Percentiles rank a stretch among this genome's conserved stretches.
These are phyloP conservation scores for Sporothrix protearum DNA, from an alignment of 2,329 filamentous ascomycete genomes.

Conservation along the genomic window DNA sequence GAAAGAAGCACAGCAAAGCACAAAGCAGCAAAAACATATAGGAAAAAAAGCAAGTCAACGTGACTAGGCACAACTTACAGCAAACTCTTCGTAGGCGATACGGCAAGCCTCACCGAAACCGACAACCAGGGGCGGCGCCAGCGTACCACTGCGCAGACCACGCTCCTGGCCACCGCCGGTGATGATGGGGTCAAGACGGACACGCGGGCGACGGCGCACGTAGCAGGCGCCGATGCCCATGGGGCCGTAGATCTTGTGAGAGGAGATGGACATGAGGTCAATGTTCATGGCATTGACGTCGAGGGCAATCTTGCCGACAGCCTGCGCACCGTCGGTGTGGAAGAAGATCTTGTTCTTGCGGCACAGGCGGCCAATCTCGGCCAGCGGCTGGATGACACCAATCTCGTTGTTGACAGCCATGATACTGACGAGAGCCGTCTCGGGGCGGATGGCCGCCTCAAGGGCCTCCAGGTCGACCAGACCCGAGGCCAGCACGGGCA, in stretches of 20 bases:
- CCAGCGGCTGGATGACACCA: slow-evolving; percentile 94
- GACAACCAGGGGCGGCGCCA: slow-evolving; percentile 82
- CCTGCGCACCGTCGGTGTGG: slow-evolving; percentile 94
- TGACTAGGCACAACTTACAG: slow-evolving; percentile 58
- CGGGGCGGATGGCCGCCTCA: slow-evolving; percentile 82
- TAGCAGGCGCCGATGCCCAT: slow-evolving; percentile 97
- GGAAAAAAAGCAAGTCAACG: background rate
- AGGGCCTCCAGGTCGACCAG: slow-evolving; percentile 79
- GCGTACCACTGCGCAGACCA: slow-evolving; percentile 87
- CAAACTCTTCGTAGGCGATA: slow-evolving; percentile 84
- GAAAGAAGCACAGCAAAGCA: background rate
- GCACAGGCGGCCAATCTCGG: slow-evolving; percentile 90
- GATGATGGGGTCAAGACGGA: slow-evolving; percentile 93
- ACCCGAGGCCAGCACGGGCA: slow-evolving; percentile 85
- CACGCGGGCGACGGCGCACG: slow-evolving; percentile 84
- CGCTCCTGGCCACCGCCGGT: slow-evolving; percentile 94
- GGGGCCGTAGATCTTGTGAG: slow-evolving; percentile 97
- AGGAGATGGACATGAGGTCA: slow-evolving; percentile 97
- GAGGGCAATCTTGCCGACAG: slow-evolving; percentile 95
- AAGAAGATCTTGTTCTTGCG: slow-evolving; percentile 93
- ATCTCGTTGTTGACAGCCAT: slow-evolving; percentile 99
- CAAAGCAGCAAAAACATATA: background rate
- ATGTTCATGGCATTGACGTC: slow-evolving; percentile 98
- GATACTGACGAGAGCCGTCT: slow-evolving; percentile 89
- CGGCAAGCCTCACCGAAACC: slow-evolving; percentile 95